A percentile compares a stretch with the other conserved stretches of the same genome.
Conservation (phyloP, 192 early-diverging fungal species). For the Chytriomyces sp. region DNA sequence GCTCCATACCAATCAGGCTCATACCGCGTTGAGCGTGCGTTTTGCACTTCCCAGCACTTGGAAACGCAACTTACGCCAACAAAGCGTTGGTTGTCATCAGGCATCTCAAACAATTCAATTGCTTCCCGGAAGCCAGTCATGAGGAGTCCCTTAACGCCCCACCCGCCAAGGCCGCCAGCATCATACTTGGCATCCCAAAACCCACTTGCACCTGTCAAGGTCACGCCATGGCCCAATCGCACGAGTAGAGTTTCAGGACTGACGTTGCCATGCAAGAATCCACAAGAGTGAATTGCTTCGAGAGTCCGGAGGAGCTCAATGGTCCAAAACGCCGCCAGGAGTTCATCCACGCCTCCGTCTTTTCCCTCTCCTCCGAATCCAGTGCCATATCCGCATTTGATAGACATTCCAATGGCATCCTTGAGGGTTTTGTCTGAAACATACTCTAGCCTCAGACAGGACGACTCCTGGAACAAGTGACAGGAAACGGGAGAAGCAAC, state of each 20-base stretch:
- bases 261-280: conserved; percentile 56
- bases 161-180: conserved; percentile 42
- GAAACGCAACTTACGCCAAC: not conserved
- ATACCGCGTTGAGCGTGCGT: conserved; percentile 43
- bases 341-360: conserved; percentile 47
- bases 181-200: conserved; percentile 44
- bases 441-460: conserved; percentile 28
- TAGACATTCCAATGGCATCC: conserved; percentile 38
- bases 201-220: conserved; percentile 9
- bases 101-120: conserved; percentile 46
- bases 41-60: conserved; percentile 54
- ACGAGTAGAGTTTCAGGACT: conserved; percentile 51
- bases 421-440: conserved; percentile 32
- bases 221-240: conserved; percentile 19
- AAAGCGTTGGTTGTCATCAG: conserved; percentile 27
- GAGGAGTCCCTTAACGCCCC: conserved; percentile 45
- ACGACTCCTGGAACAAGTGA: conserved; percentile 47
- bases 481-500: conserved; percentile 34
- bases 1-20: conserved; percentile 61
- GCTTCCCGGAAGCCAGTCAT: conserved; percentile 42
- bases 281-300: conserved; percentile 47
- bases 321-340: conserved; percentile 51
- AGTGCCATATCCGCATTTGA: conserved; percentile 33
- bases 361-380: not conserved
- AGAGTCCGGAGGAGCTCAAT: conserved; percentile 48